Base-by-base conservation (phyloP, 805 yeast species). In the Saccharomycopsis sp. region DNA sequence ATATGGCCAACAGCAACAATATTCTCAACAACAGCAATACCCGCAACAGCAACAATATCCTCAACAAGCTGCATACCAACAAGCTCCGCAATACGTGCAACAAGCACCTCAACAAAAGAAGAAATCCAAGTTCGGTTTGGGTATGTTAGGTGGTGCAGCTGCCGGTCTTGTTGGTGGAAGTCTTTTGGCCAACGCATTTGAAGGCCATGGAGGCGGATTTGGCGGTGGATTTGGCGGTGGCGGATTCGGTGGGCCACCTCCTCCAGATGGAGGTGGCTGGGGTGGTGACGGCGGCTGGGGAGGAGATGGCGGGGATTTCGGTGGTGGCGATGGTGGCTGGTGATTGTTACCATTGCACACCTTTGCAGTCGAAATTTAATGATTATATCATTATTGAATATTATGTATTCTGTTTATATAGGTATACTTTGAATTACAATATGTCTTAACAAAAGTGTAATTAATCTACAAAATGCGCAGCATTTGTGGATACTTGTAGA, bases 91-190 rank as follows among this genome's bases (percentile, higher is more conserved):
- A 56, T 67, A 64, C n/a, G 64, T 57, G 56, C 70, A 67, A 51
- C 63, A 63, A 51, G 70, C 61, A 44, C 68, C 68, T 22, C 76
- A 69, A 35, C 73, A 70, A 57, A 69, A 69, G 58, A 69, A 64
- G 29, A 68, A 66, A 44, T 65, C 70, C 49, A 63, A 58, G 50
- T 55, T 49, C 23, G 38, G 61, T 24, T 62, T 62, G 12, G 79
- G 78, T 52, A 65, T 79, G 58, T 63, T 76, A 52, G 60, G 58
- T 54, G 83, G 78, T 44, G 75, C 77, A 1, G 85, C 85, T 56
- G 78, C 83, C 17, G 90, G 89, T 70, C 68, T 84, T 57, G 65
- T 84, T 7, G 89, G 88, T 58, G 89, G 88, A 52, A 70, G 79
- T 70, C 64, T 83, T 63, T 65, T 83, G 51, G 79, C 78, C 7